Base-by-base conservation (phyloP, 2,329 filamentous ascomycete genomes). In the Cladosporium sp. region DNA sequence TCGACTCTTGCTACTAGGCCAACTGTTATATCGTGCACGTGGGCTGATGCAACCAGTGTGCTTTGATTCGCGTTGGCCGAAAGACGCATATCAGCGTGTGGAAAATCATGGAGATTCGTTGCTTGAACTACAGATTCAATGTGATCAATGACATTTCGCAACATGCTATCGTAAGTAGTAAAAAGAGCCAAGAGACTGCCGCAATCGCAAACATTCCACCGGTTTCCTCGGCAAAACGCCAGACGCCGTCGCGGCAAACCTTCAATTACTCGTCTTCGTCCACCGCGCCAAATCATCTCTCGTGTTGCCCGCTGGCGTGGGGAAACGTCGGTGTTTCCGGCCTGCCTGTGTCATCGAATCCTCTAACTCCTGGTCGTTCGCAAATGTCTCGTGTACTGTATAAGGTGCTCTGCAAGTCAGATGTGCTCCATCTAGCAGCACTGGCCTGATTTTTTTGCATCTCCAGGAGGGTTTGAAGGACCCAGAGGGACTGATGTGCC, bases 401-500 rank as follows among this genome's bases (percentile, higher is more conserved):
- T 56, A 44, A 23, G 52, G n/a, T 56, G 31, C 50, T 53, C 46
- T n/a, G 3, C 23, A 18, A 2, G 28, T 26, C n/a, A 5, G 28
- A 28, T 53, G 44, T 50, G 46, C 8, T 12, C 4, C 0, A 10
- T 14, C 31, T 87, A 94, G 81, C 91, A 95, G 83, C 92, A 95
- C 79, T 91, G 91, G 77, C 90, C 89, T 71, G 88, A 85, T 85
- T 96, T 94, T 75, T 87, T 85, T 73, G 91, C 86, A 75, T 92
- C 86, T 73, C 95, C 91, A 72, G 91, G 88, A 61, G 92, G 88
- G 82, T 94, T 92, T 85, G 88, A 94, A 75, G 97, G 90, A 70
- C 92, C 90, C 76, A 98, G 91, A 59, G 85, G 82, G 78, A 91
- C 92, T 74, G 92, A 91, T 72, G 91, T 88, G 72, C 88, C 89